Base-by-base conservation (phyloP, 805 yeast genomes). In the Wickerhamomyces queroliae region DNA sequence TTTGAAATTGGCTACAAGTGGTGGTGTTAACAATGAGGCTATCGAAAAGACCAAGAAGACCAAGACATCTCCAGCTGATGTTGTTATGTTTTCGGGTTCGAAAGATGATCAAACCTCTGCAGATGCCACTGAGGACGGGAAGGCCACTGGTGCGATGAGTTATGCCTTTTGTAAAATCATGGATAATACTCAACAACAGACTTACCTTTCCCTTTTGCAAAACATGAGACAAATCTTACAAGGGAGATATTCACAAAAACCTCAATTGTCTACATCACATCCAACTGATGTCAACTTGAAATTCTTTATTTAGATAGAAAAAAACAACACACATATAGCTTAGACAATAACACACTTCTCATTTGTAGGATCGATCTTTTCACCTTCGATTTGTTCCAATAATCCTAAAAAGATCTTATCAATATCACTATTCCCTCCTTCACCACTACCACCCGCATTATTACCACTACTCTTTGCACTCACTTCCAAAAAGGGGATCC, bases 71-170 rank as follows among this genome's bases (percentile, higher is more conserved):
- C 75, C 88, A 1, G 90, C 91, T 2, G 95, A 86, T 61, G 84
- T 80, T 16, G 74, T 86, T 19, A 73, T 78, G 61, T 64, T 86
- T 39, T 78, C 88, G 3, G 95, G 95, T 5, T 87, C 95, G 48
- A 84, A 83, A 56, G 95, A 86, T 61, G 70, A 75, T 38, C 95
- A 86, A 62, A 86, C 95, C 0, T 74, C 83, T 24, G 95, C 95
- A 7, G 95, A 86, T 59, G 83, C 95, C 0, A 67, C 65, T 17
- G 87, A 82, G 54, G 78, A 76, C 28, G 89, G 90, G 21, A 63
- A 61, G 11, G 74, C 79, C 31, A 83, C 93, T 0, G 95, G 95
- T 41, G 95, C 95, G 4, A 81, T 86, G 85, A 80, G 89, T 19
- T 83, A 77, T 63, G 82, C 95, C 1, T 84, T 87, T 52, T 68